Evolutionary conservation across 2,329 filamentous ascomycete species (phyloP).

Genomic region (Apiospora arundinis): DNA sequence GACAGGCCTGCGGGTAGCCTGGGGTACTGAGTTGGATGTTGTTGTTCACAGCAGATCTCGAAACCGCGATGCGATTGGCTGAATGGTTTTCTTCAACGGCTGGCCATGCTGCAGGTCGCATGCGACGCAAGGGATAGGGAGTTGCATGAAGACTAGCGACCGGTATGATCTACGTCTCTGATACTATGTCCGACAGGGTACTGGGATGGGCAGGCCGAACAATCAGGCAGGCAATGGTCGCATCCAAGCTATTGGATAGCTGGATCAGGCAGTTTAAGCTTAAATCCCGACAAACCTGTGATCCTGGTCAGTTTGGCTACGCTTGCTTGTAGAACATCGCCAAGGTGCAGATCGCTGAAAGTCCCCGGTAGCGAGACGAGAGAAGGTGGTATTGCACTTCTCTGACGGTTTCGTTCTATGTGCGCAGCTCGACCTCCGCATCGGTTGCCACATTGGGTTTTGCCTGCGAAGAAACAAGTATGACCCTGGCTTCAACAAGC

Average conservation of each 20-base stretch:
- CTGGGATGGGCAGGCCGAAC: neutral
- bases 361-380: neutral
- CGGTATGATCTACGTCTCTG: slow-evolving; percentile 12
- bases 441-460: neutral
- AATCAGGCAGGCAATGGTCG: too few species aligned
- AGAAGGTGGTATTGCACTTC: neutral
- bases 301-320: neutral
- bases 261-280: neutral
- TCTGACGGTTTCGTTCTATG: neutral
- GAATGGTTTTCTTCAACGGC: too few species aligned
- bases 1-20: neutral
- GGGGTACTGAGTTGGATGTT: neutral
- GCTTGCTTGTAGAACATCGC: neutral
- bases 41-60: too few species aligned
- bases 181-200: neutral
- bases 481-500: neutral
- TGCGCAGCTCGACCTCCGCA: neutral
- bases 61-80: too few species aligned
- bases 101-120: too few species aligned
- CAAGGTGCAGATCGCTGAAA: neutral
- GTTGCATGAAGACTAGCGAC: neutral
- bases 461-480: neutral
- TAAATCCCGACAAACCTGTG: neutral
- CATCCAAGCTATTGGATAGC: neutral
- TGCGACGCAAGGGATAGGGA: neutral